Evolutionary conservation across 495 filamentous ascomycete genomes (phyloP).

Genomic region (Schizothecium vesticola): DNA sequence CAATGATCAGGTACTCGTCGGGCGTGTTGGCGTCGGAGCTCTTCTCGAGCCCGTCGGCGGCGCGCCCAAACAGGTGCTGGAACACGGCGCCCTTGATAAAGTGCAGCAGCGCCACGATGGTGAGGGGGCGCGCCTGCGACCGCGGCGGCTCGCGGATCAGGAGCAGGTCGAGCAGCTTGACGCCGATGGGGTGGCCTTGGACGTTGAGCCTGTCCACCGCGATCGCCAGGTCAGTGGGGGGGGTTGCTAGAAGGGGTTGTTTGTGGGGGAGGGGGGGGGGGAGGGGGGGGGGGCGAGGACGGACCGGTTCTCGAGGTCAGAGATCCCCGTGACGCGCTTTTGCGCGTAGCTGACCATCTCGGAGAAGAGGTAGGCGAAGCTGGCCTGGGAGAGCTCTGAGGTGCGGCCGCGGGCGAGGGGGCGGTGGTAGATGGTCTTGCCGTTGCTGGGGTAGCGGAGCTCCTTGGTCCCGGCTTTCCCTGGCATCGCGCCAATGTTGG

Average conservation of each 20-base stretch:
- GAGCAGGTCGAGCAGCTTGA: slow-evolving; percentile 91
- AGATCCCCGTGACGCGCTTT: slow-evolving; percentile 79
- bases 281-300: slow-evolving; percentile 11
- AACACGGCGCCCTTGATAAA: slow-evolving; percentile 89
- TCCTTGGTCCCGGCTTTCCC: slow-evolving; percentile 8
- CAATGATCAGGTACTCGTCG: slow-evolving; percentile 96
- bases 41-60: slow-evolving; percentile 89
- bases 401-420: slow-evolving; percentile 84
- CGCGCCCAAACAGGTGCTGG: slow-evolving; percentile 83
- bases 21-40: slow-evolving; percentile 70
- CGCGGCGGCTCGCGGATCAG: slow-evolving; percentile 68
- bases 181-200: slow-evolving; percentile 92
- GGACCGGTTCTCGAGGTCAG: slow-evolving; percentile 87
- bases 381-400: slow-evolving; percentile 80
- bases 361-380: slow-evolving; percentile 91
- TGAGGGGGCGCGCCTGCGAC: slow-evolving; percentile 70
- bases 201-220: slow-evolving; percentile 74
- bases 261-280: background rate
- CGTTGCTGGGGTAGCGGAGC: slow-evolving; percentile 86
- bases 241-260: too few relatives aligned
- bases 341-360: slow-evolving; percentile 98
- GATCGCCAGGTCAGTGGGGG: background rate
- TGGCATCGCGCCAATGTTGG: slow-evolving; percentile 3
- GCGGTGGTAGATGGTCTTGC: slow-evolving; percentile 97
- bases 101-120: slow-evolving; percentile 86